A percentile compares a stretch with the other conserved stretches of the same genome.
These are phyloP conservation scores for Termitomyces sp. DNA, from an alignment of 768 basidiomycete species.

Conservation along the genomic window DNA sequence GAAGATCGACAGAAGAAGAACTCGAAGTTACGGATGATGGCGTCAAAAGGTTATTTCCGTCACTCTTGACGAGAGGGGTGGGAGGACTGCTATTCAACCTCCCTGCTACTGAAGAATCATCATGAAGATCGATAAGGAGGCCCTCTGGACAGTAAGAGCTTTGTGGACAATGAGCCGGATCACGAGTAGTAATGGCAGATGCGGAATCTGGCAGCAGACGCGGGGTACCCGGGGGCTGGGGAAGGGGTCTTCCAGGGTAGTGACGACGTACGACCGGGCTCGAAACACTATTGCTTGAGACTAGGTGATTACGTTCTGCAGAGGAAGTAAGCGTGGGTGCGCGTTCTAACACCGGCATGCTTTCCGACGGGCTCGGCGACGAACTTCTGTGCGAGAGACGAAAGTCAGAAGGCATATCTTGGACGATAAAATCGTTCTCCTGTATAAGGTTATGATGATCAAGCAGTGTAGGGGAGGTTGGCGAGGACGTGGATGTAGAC, in stretches of 20 bases:
- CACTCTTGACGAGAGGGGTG: background rate
- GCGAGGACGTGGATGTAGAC: background rate
- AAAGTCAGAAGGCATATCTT: background rate
- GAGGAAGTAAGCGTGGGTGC: background rate
- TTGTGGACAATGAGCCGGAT: conserved; percentile 14
- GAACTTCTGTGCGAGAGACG: background rate
- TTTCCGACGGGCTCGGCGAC: background rate
- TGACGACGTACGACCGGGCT: conserved; percentile 29
- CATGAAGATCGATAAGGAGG: conserved; percentile 51
- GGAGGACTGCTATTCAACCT: background rate
- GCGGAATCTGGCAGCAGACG: conserved; percentile 28
- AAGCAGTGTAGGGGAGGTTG: background rate
- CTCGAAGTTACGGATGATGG: conserved; percentile 9
- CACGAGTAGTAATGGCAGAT: conserved; percentile 23
- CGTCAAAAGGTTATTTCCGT: background rate
- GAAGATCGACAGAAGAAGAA: conserved; percentile 14
- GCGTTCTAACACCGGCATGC: background rate
- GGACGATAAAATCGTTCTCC: background rate
- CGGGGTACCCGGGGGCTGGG: conserved; percentile 29
- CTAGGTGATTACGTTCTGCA: background rate
- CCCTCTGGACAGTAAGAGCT: conserved; percentile 37
- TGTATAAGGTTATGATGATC: background rate
- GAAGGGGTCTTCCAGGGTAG: conserved; percentile 55
- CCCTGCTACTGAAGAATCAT: conserved; percentile 16
- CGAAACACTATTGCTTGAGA: background rate